phyloP scores from a whole-genome alignment of 192 early-diverging fungal species.

The Podila epigama region DNA sequence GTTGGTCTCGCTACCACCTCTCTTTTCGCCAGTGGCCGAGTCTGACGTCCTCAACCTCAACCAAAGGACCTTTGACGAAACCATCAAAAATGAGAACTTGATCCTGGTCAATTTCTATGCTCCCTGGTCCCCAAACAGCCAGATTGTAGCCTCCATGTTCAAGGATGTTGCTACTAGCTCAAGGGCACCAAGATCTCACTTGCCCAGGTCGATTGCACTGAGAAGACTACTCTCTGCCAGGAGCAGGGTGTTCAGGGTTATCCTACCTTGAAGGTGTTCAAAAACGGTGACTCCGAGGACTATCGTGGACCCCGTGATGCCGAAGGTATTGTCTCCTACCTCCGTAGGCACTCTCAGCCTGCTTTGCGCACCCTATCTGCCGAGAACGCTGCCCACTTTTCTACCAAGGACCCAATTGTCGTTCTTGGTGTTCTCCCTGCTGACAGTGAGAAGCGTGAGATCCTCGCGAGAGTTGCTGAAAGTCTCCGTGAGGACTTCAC shows the following conservation, averaged over 20 bases:
- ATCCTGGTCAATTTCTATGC: conserved; percentile 95
- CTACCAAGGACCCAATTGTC: conserved; percentile 86
- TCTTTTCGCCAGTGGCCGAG: conserved; percentile 37
- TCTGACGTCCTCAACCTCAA: conserved; percentile 65
- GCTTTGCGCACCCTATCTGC: conserved; percentile 74
- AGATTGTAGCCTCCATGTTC: conserved; percentile 91
- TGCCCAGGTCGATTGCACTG: conserved; percentile 98
- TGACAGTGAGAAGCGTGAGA: conserved; percentile 69
- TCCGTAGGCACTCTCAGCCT: conserved; percentile 93
- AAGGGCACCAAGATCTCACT: conserved; percentile 77
- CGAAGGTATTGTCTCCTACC: conserved; percentile 87
- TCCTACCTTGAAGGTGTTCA: conserved; percentile 95
- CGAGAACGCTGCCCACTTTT: conserved; percentile 78
- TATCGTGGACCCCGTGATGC: conserved; percentile 92
- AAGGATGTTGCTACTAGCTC: conserved; percentile 89
- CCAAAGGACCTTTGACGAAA: conserved; percentile 65
- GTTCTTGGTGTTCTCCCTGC: conserved; percentile 83
- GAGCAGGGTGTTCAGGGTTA: conserved; percentile 87
- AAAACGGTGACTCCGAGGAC: conserved; percentile 69
- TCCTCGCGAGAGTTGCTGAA: conserved; percentile 76
- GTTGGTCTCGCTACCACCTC: conserved; percentile 44
- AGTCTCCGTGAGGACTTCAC: conserved; percentile 83
- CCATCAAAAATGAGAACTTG: conserved; percentile 68
- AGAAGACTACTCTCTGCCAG: conserved; percentile 82
- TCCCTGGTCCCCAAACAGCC: conserved; percentile 98